Evolutionary conservation across 208 protist species (phyloP), one percentile per base, ranked within the genome.

Genomic region (Acanthamoeba royreba): DNA sequence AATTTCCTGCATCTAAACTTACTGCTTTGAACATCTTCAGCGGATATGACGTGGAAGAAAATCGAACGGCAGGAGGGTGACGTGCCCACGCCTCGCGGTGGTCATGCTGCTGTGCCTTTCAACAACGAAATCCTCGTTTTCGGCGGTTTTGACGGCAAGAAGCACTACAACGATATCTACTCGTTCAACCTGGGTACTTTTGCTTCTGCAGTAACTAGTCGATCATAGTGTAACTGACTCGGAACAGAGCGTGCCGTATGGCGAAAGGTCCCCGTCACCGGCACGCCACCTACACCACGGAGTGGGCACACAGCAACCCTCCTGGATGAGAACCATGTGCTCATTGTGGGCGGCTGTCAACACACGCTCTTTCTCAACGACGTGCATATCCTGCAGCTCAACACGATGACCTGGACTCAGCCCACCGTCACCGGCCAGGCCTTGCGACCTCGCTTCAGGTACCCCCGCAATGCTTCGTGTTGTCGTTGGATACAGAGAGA

Each of bases 111-210:
- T n/a, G 83, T 90, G 1, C 47, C 83, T 7, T 90, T 66, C 40
- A 66, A 66, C 47, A 66, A 46, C 33, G 52, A 90, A 33, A 42
- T 90, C 13, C 7, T 90, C 46, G 19, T 90, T n/a, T 90, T 90
- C 35, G 83, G 83, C 2, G 83, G 83, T 4, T 90, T 69, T 66
- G 83, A 90, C 25, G 83, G 83, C 47, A 90, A 90, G 31, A 90
- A 90, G 52, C 52, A 90, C 40, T 66, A 69, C 83, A 90, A 90
- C 83, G 83, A 90, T 38, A 38, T 90, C 58, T 38, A 90, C 53
- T n/a, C 28, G 15, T 38, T 90, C 31, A 35, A 90, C 42, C 38
- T 66, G 9, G 52, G 83, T 90, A 63, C 40, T 4, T 4, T 63
- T 28, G 9, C 17, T 35, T 31, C 22, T 7, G 4, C 8, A n/a